Base-by-base conservation (phyloP, 192 early-diverging fungal genomes). In the Funneliformis mosseae region DNA sequence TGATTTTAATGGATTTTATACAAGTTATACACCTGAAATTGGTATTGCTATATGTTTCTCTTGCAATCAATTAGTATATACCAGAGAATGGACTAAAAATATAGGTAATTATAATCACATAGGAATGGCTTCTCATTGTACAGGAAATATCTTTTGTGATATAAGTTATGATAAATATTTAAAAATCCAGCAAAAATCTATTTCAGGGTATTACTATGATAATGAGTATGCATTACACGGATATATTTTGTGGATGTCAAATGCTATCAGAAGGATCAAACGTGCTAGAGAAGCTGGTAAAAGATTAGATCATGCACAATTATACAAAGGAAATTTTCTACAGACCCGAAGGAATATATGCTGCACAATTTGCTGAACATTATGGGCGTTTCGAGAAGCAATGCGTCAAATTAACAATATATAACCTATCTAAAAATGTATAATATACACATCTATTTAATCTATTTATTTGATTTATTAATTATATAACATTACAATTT, bases 71-170 rank as follows among this genome's bases (percentile, higher is more conserved):
- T 76, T 76, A 41, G 74, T 76, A 76, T 76, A 76, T 62, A 76
- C 55, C 38, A 28, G 59, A 76, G 39, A 76, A 62, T 38, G 33
- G 63, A 76, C 60, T 38, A 76, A 76, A 76, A 76, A 76, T 76
- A 76, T 76, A 41, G 60, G 60, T 41, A 76, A 76, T 76, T 76
- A 76, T 76, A 76, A 76, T 41, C 75, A 75, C 38, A 75, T 75
- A 75, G 48, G 48, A 75, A 76, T 76, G 60, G 39, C 60, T 76
- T 41, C 61, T 14, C 5, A 76, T 76, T 62, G 33, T 61, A 76
- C 27, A 61, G 60, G 14, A 62, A 76, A 76, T n/a, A 63, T 4
- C 3, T 76, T 42, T 39, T 76, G 60, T 76, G 38, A n/a, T 9
- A 38, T 76, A 76, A 76, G 8, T 76, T 63, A 76, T 76, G 60